A percentile compares a stretch with the other conserved stretches of the same genome.
Evolutionary conservation across 2,329 filamentous ascomycete genomes (phyloP).

Genomic region (Sporothrix humicola): DNA sequence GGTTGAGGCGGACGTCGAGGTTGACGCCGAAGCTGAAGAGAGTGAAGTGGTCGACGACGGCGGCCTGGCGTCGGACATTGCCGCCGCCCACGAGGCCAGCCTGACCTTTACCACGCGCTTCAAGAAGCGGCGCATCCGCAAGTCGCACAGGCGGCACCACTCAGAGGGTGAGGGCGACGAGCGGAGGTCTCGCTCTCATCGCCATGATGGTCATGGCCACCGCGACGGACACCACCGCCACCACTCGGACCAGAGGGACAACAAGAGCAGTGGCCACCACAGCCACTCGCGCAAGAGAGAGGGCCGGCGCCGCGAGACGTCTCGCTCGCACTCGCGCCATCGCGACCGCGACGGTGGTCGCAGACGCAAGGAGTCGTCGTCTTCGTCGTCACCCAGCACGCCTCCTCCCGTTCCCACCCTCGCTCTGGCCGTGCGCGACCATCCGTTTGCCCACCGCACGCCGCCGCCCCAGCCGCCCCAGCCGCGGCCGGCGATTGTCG

Average conservation of each 20-base stretch:
- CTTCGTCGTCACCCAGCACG: not conserved
- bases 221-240: constrained; percentile 37
- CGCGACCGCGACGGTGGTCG: constrained; percentile 15
- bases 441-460: constrained; percentile 36
- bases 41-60: constrained; percentile 38
- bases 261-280: constrained; percentile 34
- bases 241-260: constrained; percentile 37
- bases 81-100: constrained; percentile 46
- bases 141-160: constrained; percentile 46
- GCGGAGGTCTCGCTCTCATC: constrained; percentile 35
- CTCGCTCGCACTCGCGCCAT: constrained; percentile 31
- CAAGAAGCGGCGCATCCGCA: constrained; percentile 53
- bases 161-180: constrained; percentile 44
- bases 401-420: constrained; percentile 7
- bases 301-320: not conserved
- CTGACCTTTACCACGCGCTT: constrained; percentile 55
- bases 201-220: constrained; percentile 36
- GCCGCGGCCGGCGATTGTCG: constrained; percentile 26
- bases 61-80: constrained; percentile 46
- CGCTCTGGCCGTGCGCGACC: constrained; percentile 23
- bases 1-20: constrained; percentile 20
- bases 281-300: constrained; percentile 30
- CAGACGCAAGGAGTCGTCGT: constrained; percentile 32
- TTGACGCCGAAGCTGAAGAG: constrained; percentile 40
- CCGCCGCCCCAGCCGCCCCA: constrained; percentile 35